Percentiles rank a stretch among this genome's conserved stretches.
These are phyloP conservation scores for Apiospora aurea DNA, from an alignment of 2,329 filamentous ascomycete species.

Conservation along the genomic window DNA sequence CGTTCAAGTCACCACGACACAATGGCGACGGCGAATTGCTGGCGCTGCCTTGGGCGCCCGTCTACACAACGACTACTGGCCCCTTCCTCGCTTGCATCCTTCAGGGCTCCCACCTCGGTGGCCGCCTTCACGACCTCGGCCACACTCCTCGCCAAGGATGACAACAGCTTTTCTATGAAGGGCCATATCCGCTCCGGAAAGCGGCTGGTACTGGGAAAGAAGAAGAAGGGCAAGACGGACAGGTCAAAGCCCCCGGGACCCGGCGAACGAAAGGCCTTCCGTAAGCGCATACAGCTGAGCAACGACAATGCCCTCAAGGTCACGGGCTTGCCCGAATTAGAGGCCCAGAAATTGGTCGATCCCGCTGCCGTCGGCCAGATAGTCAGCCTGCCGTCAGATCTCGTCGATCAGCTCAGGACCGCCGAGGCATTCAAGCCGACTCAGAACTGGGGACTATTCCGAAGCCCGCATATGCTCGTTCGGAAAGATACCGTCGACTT, in stretches of 20 bases:
- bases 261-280: constrained; percentile 85
- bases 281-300: constrained; percentile 89
- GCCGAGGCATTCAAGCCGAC: constrained; percentile 89
- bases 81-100: constrained; percentile 36
- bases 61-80: constrained; percentile 37
- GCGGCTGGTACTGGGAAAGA: constrained; percentile 47
- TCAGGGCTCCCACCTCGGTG: constrained; percentile 34
- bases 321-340: constrained; percentile 68
- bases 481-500: constrained; percentile 80
- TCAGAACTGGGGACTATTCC: constrained; percentile 88
- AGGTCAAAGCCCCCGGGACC: constrained; percentile 65
- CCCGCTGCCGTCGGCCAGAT: constrained; percentile 69
- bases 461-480: constrained; percentile 79
- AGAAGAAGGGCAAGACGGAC: constrained; percentile 60
- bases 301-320: constrained; percentile 93
- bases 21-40: constrained; percentile 51
- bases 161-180: constrained; percentile 29
- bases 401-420: constrained; percentile 83
- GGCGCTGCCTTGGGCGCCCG: constrained; percentile 52
- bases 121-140: constrained; percentile 40
- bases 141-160: constrained; percentile 29
- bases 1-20: constrained; percentile 31
- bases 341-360: constrained; percentile 59
- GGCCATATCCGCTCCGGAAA: constrained; percentile 46
- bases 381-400: constrained; percentile 69